These are phyloP conservation scores for Colletotrichum sp. DNA, from an alignment of 2,329 filamentous ascomycete species.

Conservation along the genomic window DNA sequence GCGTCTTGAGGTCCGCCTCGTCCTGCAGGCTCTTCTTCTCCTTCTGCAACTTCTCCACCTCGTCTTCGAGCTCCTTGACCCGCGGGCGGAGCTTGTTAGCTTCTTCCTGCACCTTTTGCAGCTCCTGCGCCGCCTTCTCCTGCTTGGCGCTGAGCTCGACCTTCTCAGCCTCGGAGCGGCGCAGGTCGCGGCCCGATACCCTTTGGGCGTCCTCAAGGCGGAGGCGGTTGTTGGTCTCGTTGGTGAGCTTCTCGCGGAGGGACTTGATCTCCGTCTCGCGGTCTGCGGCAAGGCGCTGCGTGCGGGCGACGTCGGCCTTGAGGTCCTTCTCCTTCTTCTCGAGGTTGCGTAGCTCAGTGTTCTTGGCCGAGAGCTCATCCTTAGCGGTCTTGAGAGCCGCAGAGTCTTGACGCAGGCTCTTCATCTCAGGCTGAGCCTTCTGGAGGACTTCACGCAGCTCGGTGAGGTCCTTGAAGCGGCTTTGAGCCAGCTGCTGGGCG, in stretches of 20 bases:
- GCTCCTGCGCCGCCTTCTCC: conserved; percentile 74
- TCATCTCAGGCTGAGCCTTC: conserved; percentile 86
- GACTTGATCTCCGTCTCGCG: conserved; percentile 80
- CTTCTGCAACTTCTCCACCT: conserved; percentile 69
- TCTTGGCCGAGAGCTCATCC: conserved; percentile 70
- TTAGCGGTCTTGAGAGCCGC: conserved; percentile 75
- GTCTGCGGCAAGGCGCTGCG: conserved; percentile 74
- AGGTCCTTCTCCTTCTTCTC: conserved; percentile 86
- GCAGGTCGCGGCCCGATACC: conserved; percentile 76
- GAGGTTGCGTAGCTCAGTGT: conserved; percentile 71
- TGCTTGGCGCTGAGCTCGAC: conserved; percentile 76
- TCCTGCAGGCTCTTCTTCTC: conserved; percentile 75
- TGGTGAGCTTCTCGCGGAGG: conserved; percentile 78
- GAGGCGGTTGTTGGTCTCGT: conserved; percentile 73
- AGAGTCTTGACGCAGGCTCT: conserved; percentile 78
- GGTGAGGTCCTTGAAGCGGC: conserved; percentile 85
- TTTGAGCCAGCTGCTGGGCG: conserved; percentile 84
- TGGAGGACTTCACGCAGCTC: conserved; percentile 81
- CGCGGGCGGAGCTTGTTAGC: conserved; percentile 67
- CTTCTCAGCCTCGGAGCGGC: conserved; percentile 79
- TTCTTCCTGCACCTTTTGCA: conserved; percentile 76
- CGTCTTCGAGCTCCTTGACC: conserved; percentile 74
- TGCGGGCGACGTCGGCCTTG: conserved; percentile 72
- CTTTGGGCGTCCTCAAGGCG: conserved; percentile 82
- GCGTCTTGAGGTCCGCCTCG: conserved; percentile 82